Percentiles rank a stretch among this genome's conserved stretches.
Conservation (phyloP, 2,329 filamentous ascomycete species). For the Aspergillus versicolor region DNA sequence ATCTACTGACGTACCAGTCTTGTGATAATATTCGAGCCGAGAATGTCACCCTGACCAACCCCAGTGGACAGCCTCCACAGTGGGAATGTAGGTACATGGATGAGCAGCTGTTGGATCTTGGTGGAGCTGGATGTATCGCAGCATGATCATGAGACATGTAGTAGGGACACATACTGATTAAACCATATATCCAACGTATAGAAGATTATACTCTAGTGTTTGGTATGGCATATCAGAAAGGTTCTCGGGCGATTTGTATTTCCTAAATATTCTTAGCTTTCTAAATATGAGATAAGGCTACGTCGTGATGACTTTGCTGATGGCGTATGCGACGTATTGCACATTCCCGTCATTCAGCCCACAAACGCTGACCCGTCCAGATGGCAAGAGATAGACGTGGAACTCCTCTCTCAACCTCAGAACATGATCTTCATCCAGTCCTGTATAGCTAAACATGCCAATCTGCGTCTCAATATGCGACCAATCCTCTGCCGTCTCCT, state of each 20-base stretch:
- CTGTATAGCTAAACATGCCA: slow-evolving; percentile 89
- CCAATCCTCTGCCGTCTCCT: slow-evolving; percentile 84
- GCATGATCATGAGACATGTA: neutral
- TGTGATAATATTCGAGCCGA: slow-evolving; percentile 4
- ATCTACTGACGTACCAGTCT: neutral
- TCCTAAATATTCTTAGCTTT: too few relatives aligned
- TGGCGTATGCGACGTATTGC: neutral
- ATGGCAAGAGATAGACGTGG: slow-evolving; percentile 44
- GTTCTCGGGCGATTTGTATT: too few relatives aligned
- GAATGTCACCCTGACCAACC: neutral
- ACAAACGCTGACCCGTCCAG: slow-evolving; percentile 16
- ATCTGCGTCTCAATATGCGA: slow-evolving; percentile 86
- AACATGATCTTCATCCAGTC: slow-evolving; percentile 47
- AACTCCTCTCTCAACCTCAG: slow-evolving; percentile 39
- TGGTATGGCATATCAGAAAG: too few relatives aligned
- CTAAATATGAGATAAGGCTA: too few relatives aligned
- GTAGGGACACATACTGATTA: too few relatives aligned
- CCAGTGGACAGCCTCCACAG: neutral
- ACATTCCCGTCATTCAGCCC: neutral
- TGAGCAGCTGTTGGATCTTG: neutral
- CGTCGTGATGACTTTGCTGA: neutral
- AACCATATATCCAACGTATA: too few relatives aligned
- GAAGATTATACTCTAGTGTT: too few relatives aligned
- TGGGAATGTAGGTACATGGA: slow-evolving; percentile 1
- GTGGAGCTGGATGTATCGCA: neutral